Evolutionary conservation across 225 moss, liverwort and hornwort species (phyloP).

Genomic region (Polytrichum formosum): DNA sequence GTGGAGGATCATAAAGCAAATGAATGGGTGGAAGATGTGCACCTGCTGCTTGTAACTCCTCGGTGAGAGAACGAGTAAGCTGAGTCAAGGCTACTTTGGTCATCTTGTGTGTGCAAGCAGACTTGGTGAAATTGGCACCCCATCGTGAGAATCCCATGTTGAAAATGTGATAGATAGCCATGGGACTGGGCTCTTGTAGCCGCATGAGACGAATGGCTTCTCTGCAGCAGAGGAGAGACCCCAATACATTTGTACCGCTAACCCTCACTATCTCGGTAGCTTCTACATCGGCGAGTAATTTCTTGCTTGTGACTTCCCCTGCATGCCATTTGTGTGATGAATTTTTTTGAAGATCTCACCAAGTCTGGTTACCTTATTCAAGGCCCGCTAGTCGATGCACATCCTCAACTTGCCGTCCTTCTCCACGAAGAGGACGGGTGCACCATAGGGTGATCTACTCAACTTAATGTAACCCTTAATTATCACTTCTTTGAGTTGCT

Average conservation of each 20-base stretch:
- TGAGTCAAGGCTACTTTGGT: conserved; percentile 95
- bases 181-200: conserved; percentile 41
- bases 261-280: conserved; percentile 85
- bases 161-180: conserved; percentile 80
- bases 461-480: too few relatives aligned
- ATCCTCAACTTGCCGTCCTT: too few relatives aligned
- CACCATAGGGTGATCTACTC: background rate
- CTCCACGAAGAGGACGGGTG: conserved; percentile 1
- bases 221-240: conserved; percentile 86
- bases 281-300: conserved; percentile 82
- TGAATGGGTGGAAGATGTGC: background rate
- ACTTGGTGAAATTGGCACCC: conserved; percentile 95
- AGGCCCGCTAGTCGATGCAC: too few relatives aligned
- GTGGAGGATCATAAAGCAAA: background rate
- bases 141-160: conserved; percentile 96
- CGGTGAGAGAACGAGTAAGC: conserved; percentile 73
- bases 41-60: conserved; percentile 88
- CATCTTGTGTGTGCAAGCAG: conserved; percentile 87
- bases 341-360: too few relatives aligned
- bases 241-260: conserved; percentile 83
- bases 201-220: conserved; percentile 91
- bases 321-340: conserved; percentile 2
- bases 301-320: conserved; percentile 95
- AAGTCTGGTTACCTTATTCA: too few relatives aligned
- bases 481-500: too few relatives aligned